Conservation (phyloP, 106 monocot genomes). For the Apostasia shenzhenica region DNA sequence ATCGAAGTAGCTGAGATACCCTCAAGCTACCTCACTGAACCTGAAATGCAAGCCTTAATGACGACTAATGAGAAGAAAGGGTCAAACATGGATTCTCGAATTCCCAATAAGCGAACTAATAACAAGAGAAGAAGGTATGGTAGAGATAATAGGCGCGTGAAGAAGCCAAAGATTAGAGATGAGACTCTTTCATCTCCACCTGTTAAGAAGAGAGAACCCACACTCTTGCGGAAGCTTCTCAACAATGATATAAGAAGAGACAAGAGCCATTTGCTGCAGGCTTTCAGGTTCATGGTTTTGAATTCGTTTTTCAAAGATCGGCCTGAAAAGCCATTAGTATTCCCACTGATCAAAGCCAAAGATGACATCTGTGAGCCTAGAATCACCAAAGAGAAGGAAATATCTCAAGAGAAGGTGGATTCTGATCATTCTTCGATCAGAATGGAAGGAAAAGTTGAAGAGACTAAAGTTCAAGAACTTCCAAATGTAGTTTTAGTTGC, state of each 20-base stretch:
- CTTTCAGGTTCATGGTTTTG: slow-evolving; percentile 67
- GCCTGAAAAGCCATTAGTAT: slow-evolving; percentile 47
- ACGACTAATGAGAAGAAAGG: not conserved
- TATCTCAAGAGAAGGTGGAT: not conserved
- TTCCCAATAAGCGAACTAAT: not conserved
- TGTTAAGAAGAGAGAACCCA: slow-evolving; percentile 38
- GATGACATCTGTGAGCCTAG: slow-evolving; percentile 2
- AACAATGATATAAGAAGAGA: slow-evolving; percentile 67
- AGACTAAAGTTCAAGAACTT: not conserved
- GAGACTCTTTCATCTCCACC: not conserved
- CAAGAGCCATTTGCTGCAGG: slow-evolving; percentile 58
- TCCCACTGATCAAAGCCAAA: slow-evolving; percentile 33
- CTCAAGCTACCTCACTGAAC: slow-evolving; percentile 41
- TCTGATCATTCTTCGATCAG: not conserved
- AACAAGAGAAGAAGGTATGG: slow-evolving; percentile 35
- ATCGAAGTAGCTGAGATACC: slow-evolving; percentile 89
- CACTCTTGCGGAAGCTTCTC: slow-evolving; percentile 78
- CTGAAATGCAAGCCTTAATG: slow-evolving; percentile 16
- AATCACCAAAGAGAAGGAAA: not conserved
- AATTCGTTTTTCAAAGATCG: slow-evolving; percentile 71
- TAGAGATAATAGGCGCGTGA: slow-evolving; percentile 20
- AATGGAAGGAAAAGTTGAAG: slow-evolving; percentile 1
- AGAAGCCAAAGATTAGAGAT: slow-evolving; percentile 28
- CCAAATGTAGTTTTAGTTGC: not conserved
- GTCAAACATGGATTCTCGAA: not conserved